Evolutionary conservation across 345 rosid genomes (phyloP), one percentile per base, ranked within the genome.

Genomic region (Salix viminalis): DNA sequence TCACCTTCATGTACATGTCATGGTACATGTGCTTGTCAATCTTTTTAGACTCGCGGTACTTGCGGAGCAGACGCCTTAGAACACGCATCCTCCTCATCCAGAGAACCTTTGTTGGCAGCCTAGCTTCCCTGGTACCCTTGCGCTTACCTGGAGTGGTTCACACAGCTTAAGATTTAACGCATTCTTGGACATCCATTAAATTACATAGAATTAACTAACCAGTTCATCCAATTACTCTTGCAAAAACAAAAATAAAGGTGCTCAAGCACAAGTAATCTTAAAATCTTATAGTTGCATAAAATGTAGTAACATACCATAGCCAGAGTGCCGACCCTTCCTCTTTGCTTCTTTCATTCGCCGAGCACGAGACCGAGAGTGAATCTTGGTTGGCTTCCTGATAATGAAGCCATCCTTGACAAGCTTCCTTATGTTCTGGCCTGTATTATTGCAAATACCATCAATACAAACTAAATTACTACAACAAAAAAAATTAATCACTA

Each of bases 51-150:
- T 95, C 99, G 15, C 98, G 72, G 70, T 95, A 95, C 81, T 95
- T 95, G 69, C 93, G 88, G 37, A 95, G 90, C 37, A 95, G 81
- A 72, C 99, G 97, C 80, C 99, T 91, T 2, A 95, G 87, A 6
- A 95, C 97, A 60, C 97, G 90, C 98, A 95, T 88, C 81, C 98
- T 95, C 81, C 98, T 86, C 99, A 93, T 95, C 99, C 98, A 95
- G 69, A 95, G 81, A 39, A 95, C 44, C 83, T 95, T 95, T 18
- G 98, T 93, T 18, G 99, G 99, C 80, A 95, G 79, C 89, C 99
- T 90, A 6, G 99, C 99, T 82, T 95, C 98, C 66, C 98, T 86
- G 12, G 98, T 95, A 83, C 99, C 99, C 89, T 88, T 93, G 2
- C 97, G 80, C 87, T 95, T 95, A 90, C 99, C 99, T 94, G n/a